These are phyloP conservation scores for Nemania diffusa DNA, from an alignment of 2,329 filamentous ascomycete species.

Conservation along the genomic window DNA sequence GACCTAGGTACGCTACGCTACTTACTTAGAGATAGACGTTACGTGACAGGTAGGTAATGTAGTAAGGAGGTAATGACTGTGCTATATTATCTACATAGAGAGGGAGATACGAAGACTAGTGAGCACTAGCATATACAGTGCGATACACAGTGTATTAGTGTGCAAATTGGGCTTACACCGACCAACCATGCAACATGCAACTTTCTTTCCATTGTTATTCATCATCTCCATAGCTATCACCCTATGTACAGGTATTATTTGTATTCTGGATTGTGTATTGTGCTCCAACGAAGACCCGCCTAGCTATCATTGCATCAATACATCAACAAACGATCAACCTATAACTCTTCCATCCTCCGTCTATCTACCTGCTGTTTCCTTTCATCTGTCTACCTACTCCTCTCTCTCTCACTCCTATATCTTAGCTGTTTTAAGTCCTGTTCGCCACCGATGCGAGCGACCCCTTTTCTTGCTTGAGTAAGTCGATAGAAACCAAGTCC, in stretches of 20 bases:
- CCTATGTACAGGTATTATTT: no score
- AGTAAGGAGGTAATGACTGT: no score
- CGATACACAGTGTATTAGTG: no score
- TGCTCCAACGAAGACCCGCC: background rate
- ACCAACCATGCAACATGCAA: background rate
- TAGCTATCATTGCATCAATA: background rate
- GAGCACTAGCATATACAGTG: no score
- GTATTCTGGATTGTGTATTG: no score
- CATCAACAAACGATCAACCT: background rate
- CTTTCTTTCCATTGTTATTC: background rate
- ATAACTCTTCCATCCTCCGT: slow-evolving; percentile 3
- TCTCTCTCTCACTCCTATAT: background rate
- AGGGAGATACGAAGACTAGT: no score
- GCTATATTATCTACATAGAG: no score
- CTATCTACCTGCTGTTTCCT: background rate
- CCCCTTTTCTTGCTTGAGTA: slow-evolving; percentile 20
- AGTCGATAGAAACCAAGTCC: slow-evolving; percentile 8
- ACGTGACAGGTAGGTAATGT: no score
- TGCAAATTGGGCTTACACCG: background rate
- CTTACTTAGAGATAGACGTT: no score
- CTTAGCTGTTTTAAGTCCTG: slow-evolving; percentile 6
- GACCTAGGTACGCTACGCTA: background rate
- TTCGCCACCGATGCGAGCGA: slow-evolving; percentile 24
- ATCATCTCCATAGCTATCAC: no score
- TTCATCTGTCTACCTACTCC: background rate